Base-by-base conservation (phyloP, 192 early-diverging fungal species). In the Dissophora ornata region DNA sequence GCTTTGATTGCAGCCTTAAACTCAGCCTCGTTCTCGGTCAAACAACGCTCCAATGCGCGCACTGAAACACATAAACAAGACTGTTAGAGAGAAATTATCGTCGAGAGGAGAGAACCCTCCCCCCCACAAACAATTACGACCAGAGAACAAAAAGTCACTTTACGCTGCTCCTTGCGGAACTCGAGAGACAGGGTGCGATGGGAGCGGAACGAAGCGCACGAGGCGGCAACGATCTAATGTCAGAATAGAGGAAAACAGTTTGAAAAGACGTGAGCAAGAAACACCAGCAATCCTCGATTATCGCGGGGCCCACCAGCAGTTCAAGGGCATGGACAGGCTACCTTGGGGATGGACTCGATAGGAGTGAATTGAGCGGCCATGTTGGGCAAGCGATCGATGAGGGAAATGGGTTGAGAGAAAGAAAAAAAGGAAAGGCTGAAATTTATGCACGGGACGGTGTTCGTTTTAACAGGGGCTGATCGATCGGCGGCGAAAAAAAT, bases 81-180 rank as follows among this genome's bases (percentile, higher is more conserved):
- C n/a, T n/a, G n/a, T n/a, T n/a, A n/a, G n/a, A n/a, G n/a, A n/a
- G n/a, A n/a, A n/a, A n/a, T n/a, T n/a, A n/a, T n/a, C n/a, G n/a
- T n/a, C n/a, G n/a, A n/a, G n/a, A n/a, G n/a, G n/a, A n/a, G n/a
- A n/a, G n/a, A n/a, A n/a, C n/a, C n/a, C n/a, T n/a, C n/a, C n/a
- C n/a, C n/a, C n/a, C n/a, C n/a, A n/a, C n/a, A n/a, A n/a, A n/a
- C n/a, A n/a, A n/a, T n/a, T n/a, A n/a, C n/a, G n/a, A n/a, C n/a
- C n/a, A n/a, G n/a, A n/a, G n/a, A n/a, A n/a, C n/a, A n/a, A n/a
- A n/a, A n/a, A n/a, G n/a, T n/a, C n/a, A n/a, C n/a, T n/a, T 56
- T 75, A 75, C 71, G 74, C 71, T 92, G 93, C 51, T 87, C 65
- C 69, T 85, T 87, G 45, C 89, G 83, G 62, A 73, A 84, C 28